Base-by-base conservation (phyloP, 169 alveolate genomes). In the Eimeria necatrix region DNA sequence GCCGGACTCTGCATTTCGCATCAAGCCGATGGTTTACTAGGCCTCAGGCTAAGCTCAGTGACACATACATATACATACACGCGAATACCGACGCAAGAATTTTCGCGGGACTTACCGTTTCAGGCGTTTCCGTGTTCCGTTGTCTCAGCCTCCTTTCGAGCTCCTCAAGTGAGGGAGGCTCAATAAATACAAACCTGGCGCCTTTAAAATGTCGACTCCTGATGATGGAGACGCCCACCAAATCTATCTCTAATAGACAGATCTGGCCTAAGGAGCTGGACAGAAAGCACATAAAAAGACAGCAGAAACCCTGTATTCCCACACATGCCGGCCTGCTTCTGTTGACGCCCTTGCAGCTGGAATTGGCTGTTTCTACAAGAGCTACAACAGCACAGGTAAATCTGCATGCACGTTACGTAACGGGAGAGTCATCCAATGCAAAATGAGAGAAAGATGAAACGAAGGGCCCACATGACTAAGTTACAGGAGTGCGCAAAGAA, bases 221-320 rank as follows among this genome's bases (percentile, higher is more conserved):
- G 59, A 97, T 85, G 61, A 94, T 96, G 52, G 80, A 70, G 26
- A 97, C 98, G 16, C 98, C 98, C 22, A 95, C 94, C 3, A 97
- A 85, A 93, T 97, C 98, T 12, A 97, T 97, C 61, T 97, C 98
- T 8, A 97, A 81, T 60, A 96, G 59, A 22, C 97, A 96, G 64
- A 96, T 94, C 84, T 96, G 95, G 64, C 97, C 97, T 20, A 70
- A 32, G 24, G 74, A 49, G 46, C 95, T 86, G 84, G 8, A 52
- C 56, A 32, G 16, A 0, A 68, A 9, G 48, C 59, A 51, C 20
- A 70, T n/a, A n/a, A 70, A 12, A 1, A 2, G 22, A 51, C 49
- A 80, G 73, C 22, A 8, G 8, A 18, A 52, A 8, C 20, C 20
- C 14, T 71, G 46, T 52, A 80, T 52, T 5, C 70, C 16, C 12